A percentile compares a stretch with the other conserved stretches of the same genome.
phyloP scores from a whole-genome alignment of 1,139 yeast genomes.

The Entelexis paramagnoliae region DNA sequence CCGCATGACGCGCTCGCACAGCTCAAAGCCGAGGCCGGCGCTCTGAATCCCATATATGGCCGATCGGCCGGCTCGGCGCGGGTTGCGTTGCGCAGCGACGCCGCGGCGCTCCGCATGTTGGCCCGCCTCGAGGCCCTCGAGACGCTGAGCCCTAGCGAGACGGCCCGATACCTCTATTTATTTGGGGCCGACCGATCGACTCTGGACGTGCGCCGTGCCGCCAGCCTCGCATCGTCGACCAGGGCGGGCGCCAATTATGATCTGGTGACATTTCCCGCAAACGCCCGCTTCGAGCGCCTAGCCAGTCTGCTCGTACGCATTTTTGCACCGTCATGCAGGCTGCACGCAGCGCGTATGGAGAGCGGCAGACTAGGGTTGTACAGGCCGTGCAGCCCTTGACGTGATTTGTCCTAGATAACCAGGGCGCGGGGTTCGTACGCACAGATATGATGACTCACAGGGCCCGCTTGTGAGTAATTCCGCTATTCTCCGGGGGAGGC shows the following conservation, averaged over 20 bases:
- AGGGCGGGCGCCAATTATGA: neutral
- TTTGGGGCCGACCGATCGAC: neutral
- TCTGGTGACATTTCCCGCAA: neutral
- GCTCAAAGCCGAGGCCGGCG: constrained; percentile 7
- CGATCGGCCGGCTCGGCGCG: constrained; percentile 1
- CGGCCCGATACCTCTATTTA: neutral
- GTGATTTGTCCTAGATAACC: constrained; percentile 1
- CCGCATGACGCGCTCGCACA: neutral
- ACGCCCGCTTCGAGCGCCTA: neutral
- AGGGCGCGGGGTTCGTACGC: neutral
- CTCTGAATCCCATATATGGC: neutral
- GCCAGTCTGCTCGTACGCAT: neutral
- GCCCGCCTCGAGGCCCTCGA: constrained; percentile 7
- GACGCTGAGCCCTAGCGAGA: neutral
- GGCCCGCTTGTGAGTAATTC: neutral
- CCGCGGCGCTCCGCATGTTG: neutral
- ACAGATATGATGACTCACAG: neutral
- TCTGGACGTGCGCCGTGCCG: neutral
- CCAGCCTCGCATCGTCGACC: neutral
- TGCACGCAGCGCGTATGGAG: neutral
- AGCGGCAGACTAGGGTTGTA: neutral
- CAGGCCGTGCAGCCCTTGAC: neutral
- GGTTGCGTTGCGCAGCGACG: neutral
- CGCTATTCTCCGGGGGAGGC: neutral
- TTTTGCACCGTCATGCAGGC: neutral